Percentiles rank a stretch among this genome's conserved stretches.
Evolutionary conservation across 495 filamentous ascomycete species (phyloP).

Genomic region (Penicillium atrosanguineum): DNA sequence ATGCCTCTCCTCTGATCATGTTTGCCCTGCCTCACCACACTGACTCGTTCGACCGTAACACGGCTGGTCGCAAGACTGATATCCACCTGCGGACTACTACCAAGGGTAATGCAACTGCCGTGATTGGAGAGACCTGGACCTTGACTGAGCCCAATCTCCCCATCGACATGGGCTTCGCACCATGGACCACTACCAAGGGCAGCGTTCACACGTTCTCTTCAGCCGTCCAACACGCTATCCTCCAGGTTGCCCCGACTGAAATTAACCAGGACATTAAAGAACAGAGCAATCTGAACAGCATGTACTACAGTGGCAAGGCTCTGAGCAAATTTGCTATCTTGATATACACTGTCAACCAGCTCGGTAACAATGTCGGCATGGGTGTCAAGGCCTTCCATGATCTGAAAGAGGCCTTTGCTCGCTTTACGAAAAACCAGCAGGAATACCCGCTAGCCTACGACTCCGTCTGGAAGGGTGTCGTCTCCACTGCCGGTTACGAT

Average conservation of each 20-base stretch:
- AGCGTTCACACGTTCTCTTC: constrained; percentile 50
- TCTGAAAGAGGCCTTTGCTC: constrained; percentile 73
- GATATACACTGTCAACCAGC: constrained; percentile 63
- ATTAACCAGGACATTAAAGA: constrained; percentile 65
- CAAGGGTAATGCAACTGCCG: constrained; percentile 74
- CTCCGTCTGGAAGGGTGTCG: constrained; percentile 78
- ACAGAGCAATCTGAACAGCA: constrained; percentile 77
- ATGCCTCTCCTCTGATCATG: constrained; percentile 63
- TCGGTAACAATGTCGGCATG: constrained; percentile 58
- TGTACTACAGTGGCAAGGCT: constrained; percentile 95
- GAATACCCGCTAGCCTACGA: constrained; percentile 79
- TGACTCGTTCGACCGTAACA: constrained; percentile 64
- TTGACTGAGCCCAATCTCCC: constrained; percentile 75
- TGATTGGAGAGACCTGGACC: constrained; percentile 75
- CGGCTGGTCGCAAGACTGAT: constrained; percentile 51
- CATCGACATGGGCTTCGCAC: constrained; percentile 66
- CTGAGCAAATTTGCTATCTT: constrained; percentile 82
- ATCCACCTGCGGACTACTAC: constrained; percentile 76
- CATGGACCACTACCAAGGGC: constrained; percentile 62
- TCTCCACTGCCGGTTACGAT: constrained; percentile 76
- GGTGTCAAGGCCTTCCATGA: constrained; percentile 61
- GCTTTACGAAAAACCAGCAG: constrained; percentile 75
- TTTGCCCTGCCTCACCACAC: constrained; percentile 89
- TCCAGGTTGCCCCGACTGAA: constrained; percentile 59
- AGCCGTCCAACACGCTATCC: constrained; percentile 52